Conservation (phyloP, 257 asterid species). For the Solanum okadae region DNA sequence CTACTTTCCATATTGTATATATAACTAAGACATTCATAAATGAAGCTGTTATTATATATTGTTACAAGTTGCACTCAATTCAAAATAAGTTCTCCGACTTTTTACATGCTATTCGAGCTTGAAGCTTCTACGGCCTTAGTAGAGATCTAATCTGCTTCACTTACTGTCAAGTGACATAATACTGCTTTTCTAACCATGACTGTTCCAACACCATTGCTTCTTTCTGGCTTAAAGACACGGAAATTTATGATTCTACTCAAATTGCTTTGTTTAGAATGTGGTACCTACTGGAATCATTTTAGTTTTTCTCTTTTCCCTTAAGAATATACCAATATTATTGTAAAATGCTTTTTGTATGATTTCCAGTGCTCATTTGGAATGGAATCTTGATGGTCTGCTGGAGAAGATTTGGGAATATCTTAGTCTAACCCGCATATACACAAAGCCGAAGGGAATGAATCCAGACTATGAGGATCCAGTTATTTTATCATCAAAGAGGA, state of each 20-base stretch:
- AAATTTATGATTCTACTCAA: background rate
- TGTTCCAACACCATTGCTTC: background rate
- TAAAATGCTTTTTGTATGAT: background rate
- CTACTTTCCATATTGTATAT: background rate
- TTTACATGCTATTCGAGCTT: background rate
- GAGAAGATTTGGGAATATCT: slow-evolving; percentile 97
- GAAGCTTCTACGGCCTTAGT: background rate
- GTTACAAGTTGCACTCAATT: background rate
- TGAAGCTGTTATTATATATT: background rate
- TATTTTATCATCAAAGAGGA: slow-evolving; percentile 81
- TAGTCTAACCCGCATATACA: slow-evolving; percentile 85
- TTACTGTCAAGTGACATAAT: background rate
- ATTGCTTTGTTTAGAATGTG: background rate
- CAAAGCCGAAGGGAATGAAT: slow-evolving; percentile 98
- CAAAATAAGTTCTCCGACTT: background rate
- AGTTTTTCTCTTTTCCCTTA: background rate
- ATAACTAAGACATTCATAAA: too few species aligned
- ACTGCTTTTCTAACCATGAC: background rate
- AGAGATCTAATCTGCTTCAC: background rate
- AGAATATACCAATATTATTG: background rate
- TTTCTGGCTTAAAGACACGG: background rate
- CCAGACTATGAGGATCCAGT: slow-evolving; percentile 99
- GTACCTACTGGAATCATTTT: background rate
- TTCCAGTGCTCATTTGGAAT: slow-evolving; percentile 89
- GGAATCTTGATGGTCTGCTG: slow-evolving; percentile 98